Evolutionary conservation across 306 rosid genomes (phyloP), one percentile per base, ranked within the genome.

Genomic region (Lablab purpureus): DNA sequence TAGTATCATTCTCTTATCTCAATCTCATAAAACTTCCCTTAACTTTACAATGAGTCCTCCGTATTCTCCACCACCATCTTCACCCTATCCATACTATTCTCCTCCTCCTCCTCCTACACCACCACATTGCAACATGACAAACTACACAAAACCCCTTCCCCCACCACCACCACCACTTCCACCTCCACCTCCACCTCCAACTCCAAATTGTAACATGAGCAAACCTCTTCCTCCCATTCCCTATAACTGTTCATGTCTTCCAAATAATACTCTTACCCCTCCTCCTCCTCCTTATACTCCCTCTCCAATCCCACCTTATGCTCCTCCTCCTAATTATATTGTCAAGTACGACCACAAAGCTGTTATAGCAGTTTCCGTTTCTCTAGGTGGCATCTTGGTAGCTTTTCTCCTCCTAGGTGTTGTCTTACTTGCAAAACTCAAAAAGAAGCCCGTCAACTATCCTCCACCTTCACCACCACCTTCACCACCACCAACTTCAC

Each of bases 301-400:
- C 14, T 2, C 34, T 5, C 3, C 58, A 50, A 0, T 9, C 14
- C 2, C 43, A 30, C 6, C 83, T 4, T 45, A 62, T 34, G 0
- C 1, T 17, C 17, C 60, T 11, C 27, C 51, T 18, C 27, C 71
- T 67, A 1, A 21, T 15, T 1, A 0, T 14, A 1, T 11, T 9
- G 13, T 45, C 2, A 0, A 56, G 58, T 55, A 78, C 15, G 22
- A 64, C 30, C 2, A 66, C 83, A 90, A 88, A 47, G 89, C 92
- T 0, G 76, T 88, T 41, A 81, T 90, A 10, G 90, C 86, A 0
- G 92, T 85, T 10, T 88, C 90, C 13, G 92, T 60, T 41, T 88
- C 94, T 3, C 77, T 80, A 0, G 94, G 94, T 0, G 87, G 90
- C 10, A 10, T 76, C 58, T 76, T 88, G 66, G n/a, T 90, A 9